Evolutionary conservation across 805 yeast genomes (phyloP).

Genomic region (Saccharomycopsis schoenii): DNA sequence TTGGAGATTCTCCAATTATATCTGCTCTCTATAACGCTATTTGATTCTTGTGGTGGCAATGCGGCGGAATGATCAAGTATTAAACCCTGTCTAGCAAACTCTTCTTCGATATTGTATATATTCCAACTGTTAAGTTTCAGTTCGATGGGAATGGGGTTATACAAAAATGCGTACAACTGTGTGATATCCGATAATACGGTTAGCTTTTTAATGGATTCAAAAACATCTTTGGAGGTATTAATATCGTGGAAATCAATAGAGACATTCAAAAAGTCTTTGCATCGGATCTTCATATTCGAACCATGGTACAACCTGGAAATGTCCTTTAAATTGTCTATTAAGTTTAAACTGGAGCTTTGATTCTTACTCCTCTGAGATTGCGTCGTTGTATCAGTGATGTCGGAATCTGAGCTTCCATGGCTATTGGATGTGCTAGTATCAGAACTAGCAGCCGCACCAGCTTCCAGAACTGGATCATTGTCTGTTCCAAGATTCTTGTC

Average conservation of each 20-base stretch:
- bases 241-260: constrained; percentile 63
- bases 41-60: constrained; percentile 6
- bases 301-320: constrained; percentile 22
- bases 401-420: background rate
- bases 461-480: background rate
- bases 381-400: background rate
- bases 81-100: constrained; percentile 66
- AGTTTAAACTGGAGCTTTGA: constrained; percentile 5
- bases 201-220: constrained; percentile 56
- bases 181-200: constrained; percentile 45
- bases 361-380: background rate
- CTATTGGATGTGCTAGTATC: background rate
- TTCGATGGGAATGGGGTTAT: constrained; percentile 68
- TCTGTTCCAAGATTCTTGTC: constrained; percentile 15
- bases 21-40: background rate
- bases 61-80: constrained; percentile 24
- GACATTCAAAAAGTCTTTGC: constrained; percentile 78
- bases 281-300: constrained; percentile 57
- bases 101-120: constrained; percentile 49
- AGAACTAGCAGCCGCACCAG: background rate
- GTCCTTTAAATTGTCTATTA: constrained; percentile 15
- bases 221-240: constrained; percentile 56
- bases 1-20: constrained; percentile 60
- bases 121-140: constrained; percentile 59
- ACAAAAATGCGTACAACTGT: constrained; percentile 72